Evolutionary conservation across 2,329 filamentous ascomycete species (phyloP), one percentile per base, ranked within the genome.

Genomic region (Stagonosporopsis vannaccii): DNA sequence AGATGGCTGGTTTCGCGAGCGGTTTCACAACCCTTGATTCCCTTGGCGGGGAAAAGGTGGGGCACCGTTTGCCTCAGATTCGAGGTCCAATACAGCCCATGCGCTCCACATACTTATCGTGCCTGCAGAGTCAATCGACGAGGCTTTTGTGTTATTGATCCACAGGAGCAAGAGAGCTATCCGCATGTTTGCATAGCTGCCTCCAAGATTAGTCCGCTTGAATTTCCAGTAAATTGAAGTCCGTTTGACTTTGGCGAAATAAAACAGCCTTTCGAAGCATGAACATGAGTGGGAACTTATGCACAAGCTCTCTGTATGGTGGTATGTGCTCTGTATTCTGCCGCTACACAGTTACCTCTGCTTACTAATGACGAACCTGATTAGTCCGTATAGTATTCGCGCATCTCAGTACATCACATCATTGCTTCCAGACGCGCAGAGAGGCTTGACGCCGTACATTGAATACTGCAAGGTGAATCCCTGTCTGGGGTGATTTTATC

Each of bases 11-110:
- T 58, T 58, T 58, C 55, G 55, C 40, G 12, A 44, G 26, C 39
- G 20, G 55, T 58, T 58, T 58, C 55, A 58, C 5, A 8, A 37
- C 36, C 26, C 41, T 42, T 50, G 32, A 37, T n/a, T 47, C 13
- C 12, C 48, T 42, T 57, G 48, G 48, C 40, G 44, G 39, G 44
- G 43, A 40, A 52, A 35, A 52, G 37, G 44, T 52, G 49, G 55
- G 55, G 55, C 55, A 33, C 5, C 47, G 13, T 47, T 56, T 51
- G 53, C 53, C 46, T 56, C 15, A 51, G 47, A 42, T 17, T 35
- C 32, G 17, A n/a, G 15, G 6, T 37, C 7, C 7, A 37, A 19
- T 17, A 37, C 35, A 20, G 35, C 12, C 35, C 19, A 20, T 3
- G 17, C 9, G 35, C 19, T 12, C 19, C 35, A 20, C 7, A 5